phyloP scores from a whole-genome alignment of 225 moss, liverwort and hornwort genomes.

The Asterella californica region DNA sequence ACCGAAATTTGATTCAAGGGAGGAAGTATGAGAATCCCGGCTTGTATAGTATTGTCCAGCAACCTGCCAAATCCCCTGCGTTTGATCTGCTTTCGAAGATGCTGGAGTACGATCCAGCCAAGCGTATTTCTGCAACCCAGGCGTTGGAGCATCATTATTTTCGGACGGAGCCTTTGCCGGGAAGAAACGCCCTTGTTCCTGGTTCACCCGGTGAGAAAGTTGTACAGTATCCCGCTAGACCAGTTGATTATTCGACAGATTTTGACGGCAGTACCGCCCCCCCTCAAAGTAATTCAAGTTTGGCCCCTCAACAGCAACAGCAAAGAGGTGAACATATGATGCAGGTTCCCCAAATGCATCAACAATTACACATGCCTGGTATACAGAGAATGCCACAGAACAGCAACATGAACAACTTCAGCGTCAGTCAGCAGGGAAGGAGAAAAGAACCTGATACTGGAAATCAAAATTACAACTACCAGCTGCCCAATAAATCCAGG shows the following conservation, averaged over 20 bases:
- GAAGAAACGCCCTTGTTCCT: constrained; percentile 88
- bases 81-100: constrained; percentile 88
- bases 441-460: constrained; percentile 72
- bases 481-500: constrained; percentile 78
- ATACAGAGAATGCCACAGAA: constrained; percentile 55
- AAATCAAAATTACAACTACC: constrained; percentile 68
- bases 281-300: constrained; percentile 35
- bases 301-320: constrained; percentile 26
- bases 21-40: constrained; percentile 91
- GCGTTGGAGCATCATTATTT: constrained; percentile 97
- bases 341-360: constrained; percentile 65
- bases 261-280: constrained; percentile 84
- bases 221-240: constrained; percentile 79
- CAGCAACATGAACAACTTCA: constrained; percentile 43
- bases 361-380: constrained; percentile 53
- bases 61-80: constrained; percentile 65
- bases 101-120: constrained; percentile 95
- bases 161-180: constrained; percentile 84
- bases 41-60: constrained; percentile 72
- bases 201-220: constrained; percentile 67
- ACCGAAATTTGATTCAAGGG: constrained; percentile 71
- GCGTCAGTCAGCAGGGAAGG: constrained; percentile 43
- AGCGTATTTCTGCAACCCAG: constrained; percentile 92
- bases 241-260: constrained; percentile 89
- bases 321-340: constrained; percentile 39